Conservation (phyloP, 352 stramenopile species). For the Phytopythium boreale region DNA sequence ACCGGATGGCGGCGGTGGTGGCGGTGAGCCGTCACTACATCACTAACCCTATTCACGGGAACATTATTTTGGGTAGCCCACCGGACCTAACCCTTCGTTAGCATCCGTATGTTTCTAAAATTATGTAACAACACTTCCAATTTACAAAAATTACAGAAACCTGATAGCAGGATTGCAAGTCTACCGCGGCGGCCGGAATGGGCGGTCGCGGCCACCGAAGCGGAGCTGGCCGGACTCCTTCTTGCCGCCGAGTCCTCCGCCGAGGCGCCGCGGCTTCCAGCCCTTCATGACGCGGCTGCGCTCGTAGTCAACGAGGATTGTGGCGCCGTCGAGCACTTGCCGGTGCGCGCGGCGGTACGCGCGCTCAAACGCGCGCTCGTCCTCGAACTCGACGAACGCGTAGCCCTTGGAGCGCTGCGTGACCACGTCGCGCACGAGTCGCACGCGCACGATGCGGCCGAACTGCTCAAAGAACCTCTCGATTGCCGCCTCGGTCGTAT, state of each 20-base stretch:
- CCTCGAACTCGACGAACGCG: constrained; percentile 73
- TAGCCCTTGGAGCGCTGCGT: constrained; percentile 71
- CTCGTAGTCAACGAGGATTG: constrained; percentile 77
- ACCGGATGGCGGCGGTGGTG: background rate
- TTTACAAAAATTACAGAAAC: background rate
- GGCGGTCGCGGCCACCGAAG: constrained; percentile 74
- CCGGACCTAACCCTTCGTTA: too few species aligned
- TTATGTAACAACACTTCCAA: background rate
- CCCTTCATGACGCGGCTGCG: constrained; percentile 71
- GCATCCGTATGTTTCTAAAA: background rate
- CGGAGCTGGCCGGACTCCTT: constrained; percentile 84
- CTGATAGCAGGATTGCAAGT: too few species aligned
- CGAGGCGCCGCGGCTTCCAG: constrained; percentile 80
- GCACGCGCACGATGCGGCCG: constrained; percentile 42
- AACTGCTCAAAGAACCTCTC: constrained; percentile 38
- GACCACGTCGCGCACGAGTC: constrained; percentile 62
- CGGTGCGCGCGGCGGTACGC: constrained; percentile 60
- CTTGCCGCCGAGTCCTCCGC: constrained; percentile 65
- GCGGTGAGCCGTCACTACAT: too few species aligned
- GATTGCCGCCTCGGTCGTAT: constrained; percentile 54
- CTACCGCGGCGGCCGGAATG: constrained; percentile 46
- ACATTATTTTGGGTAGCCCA: too few species aligned
- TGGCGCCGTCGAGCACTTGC: constrained; percentile 50
- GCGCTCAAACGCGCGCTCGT: constrained; percentile 47
- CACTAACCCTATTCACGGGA: too few species aligned